These are phyloP conservation scores for Apostasia shenzhenica DNA, from an alignment of 106 monocot species.

Conservation along the genomic window DNA sequence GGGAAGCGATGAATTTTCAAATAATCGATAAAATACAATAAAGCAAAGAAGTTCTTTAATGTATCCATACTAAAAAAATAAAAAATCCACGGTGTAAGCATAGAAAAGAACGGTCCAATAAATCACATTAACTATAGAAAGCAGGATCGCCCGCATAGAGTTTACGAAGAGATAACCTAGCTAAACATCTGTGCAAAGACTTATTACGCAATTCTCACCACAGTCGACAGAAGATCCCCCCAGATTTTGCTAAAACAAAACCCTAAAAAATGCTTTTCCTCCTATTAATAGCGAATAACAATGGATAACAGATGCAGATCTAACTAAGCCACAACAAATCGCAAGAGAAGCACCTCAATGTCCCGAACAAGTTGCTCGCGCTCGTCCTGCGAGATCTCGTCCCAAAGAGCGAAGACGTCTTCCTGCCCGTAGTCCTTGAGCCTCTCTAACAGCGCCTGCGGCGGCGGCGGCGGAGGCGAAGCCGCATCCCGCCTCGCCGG, in stretches of 20 bases:
- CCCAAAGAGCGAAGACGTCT: slow-evolving; percentile 84
- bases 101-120: no score
- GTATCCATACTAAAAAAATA: no score
- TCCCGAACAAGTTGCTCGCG: slow-evolving; percentile 61
- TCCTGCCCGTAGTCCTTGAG: slow-evolving; percentile 98
- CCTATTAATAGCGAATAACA: not conserved
- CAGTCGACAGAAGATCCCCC: not conserved
- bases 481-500: slow-evolving; percentile 23
- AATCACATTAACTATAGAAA: no score
- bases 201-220: not conserved
- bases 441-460: slow-evolving; percentile 79
- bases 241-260: not conserved
- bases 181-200: no score
- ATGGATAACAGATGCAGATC: not conserved
- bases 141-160: no score
- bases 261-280: not conserved
- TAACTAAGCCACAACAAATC: not conserved
- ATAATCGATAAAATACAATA: no score
- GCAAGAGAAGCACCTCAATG: slow-evolving; percentile 44
- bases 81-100: no score
- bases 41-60: no score
- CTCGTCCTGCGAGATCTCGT: slow-evolving; percentile 77
- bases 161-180: no score
- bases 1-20: no score
- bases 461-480: slow-evolving; percentile 33